phyloP scores from a whole-genome alignment of 495 filamentous ascomycete genomes.

The Thozetella sp. region DNA sequence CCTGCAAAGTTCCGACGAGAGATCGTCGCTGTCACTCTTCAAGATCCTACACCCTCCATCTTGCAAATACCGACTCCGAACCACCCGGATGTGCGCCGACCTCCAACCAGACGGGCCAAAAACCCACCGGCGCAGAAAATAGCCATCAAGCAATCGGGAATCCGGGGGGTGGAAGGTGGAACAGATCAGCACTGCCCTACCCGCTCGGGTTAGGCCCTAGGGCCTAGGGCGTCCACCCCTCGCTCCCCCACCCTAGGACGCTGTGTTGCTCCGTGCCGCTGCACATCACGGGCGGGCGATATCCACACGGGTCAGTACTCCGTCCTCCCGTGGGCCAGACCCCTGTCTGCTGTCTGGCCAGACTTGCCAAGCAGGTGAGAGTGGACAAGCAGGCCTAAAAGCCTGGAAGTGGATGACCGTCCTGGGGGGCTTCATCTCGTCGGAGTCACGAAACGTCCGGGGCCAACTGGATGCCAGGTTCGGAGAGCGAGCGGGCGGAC shows the following conservation, averaged over 20 bases:
- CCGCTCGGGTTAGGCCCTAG: constrained; percentile 5
- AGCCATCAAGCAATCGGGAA: not conserved
- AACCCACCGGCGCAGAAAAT: too few relatives aligned
- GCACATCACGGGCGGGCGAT: too few relatives aligned
- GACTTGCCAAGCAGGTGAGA: too few relatives aligned
- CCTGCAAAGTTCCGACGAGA: not conserved
- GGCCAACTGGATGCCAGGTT: not conserved
- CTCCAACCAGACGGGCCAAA: not conserved
- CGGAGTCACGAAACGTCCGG: too few relatives aligned
- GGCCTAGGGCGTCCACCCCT: not conserved
- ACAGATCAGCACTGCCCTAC: constrained; percentile 20
- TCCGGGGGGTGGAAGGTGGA: too few relatives aligned
- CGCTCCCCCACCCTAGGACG: too few relatives aligned
- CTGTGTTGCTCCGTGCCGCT: not conserved
- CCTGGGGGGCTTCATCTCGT: too few relatives aligned
- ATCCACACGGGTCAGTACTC: too few relatives aligned
- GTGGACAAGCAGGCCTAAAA: not conserved
- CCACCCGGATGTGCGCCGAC: not conserved
- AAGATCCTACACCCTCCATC: not conserved
- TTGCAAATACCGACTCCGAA: not conserved
- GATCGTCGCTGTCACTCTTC: not conserved
- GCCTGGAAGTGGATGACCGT: not conserved
- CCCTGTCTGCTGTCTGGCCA: too few relatives aligned
- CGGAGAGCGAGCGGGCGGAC: too few relatives aligned
- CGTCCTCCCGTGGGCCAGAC: too few relatives aligned